Conservation (phyloP, 441 rosid species). For the Eutrema salsugineum region DNA sequence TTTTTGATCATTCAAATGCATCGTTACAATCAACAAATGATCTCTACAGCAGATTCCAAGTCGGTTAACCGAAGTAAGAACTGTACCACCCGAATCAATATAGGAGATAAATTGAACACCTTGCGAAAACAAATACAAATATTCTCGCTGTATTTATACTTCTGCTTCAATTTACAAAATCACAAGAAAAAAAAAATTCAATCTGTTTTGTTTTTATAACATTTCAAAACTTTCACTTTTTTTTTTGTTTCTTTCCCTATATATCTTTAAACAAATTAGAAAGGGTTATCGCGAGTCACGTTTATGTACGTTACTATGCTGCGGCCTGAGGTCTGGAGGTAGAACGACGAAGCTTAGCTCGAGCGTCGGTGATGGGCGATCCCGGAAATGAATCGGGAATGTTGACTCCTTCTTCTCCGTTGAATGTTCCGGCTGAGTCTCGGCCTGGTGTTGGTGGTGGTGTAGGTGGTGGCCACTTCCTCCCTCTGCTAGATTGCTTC, state of each 20-base stretch:
- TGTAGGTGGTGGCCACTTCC: constrained; percentile 31
- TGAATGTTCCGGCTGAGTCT: constrained; percentile 21
- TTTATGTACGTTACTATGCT: constrained; percentile 23
- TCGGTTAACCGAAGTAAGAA: neutral
- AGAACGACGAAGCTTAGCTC: constrained; percentile 54
- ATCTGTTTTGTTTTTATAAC: neutral
- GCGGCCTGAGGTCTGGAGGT: constrained; percentile 34
- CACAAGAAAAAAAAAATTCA: neutral
- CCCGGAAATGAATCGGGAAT: constrained; percentile 16
- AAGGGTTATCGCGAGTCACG: neutral
- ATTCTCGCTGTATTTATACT: constrained; percentile 17
- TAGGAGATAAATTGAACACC: too few relatives aligned
- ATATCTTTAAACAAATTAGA: neutral
- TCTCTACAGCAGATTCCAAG: neutral
- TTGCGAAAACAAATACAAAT: neutral
- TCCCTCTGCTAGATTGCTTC: constrained; percentile 33
- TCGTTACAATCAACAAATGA: neutral
- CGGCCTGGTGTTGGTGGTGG: constrained; percentile 34
- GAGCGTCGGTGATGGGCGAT: constrained; percentile 34
- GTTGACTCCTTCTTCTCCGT: constrained; percentile 28
- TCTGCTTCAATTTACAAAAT: constrained; percentile 31
- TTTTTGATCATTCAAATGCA: constrained; percentile 18
- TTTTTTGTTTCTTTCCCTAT: constrained; percentile 13
- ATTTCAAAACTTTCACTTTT: constrained; percentile 7
- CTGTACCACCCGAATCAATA: too few relatives aligned